Evolutionary conservation across 2,329 filamentous ascomycete species (phyloP), one percentile per base, ranked within the genome.

Genomic region (Tolypocladium tundrense): DNA sequence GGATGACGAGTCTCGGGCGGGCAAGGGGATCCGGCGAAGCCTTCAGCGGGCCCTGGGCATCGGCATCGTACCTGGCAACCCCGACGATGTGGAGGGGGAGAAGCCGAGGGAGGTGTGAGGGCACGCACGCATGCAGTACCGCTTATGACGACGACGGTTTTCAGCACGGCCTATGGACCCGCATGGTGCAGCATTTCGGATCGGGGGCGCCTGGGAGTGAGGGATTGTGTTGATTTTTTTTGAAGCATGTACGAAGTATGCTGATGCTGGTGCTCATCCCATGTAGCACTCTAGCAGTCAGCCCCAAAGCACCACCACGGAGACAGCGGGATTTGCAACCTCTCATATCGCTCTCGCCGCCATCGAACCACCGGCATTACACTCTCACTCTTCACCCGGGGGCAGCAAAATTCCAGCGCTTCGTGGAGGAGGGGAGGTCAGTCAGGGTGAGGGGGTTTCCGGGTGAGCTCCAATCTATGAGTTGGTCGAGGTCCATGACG

Each of bases 401-500:
- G 13, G 5, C 8, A 16, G 14, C 11, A 8, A 19, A 19, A 16
- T 19, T 48, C 6, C 42, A 24, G 42, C 42, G n/a, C n/a, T 77
- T 83, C 59, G 70, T 77, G 8, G 76, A 78, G 64, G 72, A 73
- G 57, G 80, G 80, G 6, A 69, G 70, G 58, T 71, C 73, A 50
- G 80, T 82, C 53, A 75, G 78, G 70, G 73, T 79, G 39, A 78
- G 84, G 77, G 71, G 81, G 50, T 85, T 85, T 65, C 82, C 82
- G 24, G 24, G 24, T 27, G 24, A 27, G 24, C 24, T 27, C 24
- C 24, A 27, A 27, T 27, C 24, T 4, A 14, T 31, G 33, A 37
- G 35, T 43, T 16, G 21, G 27, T 27, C 43, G 9, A 11, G 42
- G 24, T 43, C 21, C 10, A 31, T 27, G 41, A 24, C 3, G 48